Evolutionary conservation across 176 grass and related monocot species (phyloP), one percentile per base, ranked within the genome.

Genomic region (Ensete glaucum): DNA sequence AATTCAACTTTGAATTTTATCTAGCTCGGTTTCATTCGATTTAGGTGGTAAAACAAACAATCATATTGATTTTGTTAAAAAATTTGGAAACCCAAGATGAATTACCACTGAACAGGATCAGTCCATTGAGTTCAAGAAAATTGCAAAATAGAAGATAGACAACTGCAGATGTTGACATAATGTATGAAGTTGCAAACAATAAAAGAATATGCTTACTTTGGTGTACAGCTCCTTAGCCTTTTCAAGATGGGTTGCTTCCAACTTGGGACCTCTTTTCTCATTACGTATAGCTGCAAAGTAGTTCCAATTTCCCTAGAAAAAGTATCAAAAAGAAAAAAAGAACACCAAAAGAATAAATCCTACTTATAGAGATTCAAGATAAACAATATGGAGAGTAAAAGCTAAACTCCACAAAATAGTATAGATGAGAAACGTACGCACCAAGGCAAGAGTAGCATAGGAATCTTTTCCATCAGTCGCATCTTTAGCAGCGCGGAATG

Each of bases 211-310:
- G 6, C 79, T 70, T 88, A 91, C 93, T 78, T 55, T 90, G 9
- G 78, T 85, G 86, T 87, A 97, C 50, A 97, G 82, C 68, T 97
- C 93, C 88, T 93, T 97, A 71, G 93, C 90, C 88, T 97, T 97
- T 73, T 97, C 93, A 75, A 89, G 76, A 79, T 97, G 93, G 70
- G 85, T 90, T 72, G 90, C 87, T 85, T 97, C 93, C 74, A 97
- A 81, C 85, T 97, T 97, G 9, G 85, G 88, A 54, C 90, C 93
- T 73, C 92, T 97, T 88, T 97, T 97, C 82, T 97, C 93, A 73
- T 90, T 87, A 20, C 93, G 89, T 57, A 90, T 62, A 79, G 90
- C 93, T 72, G 93, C 93, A 83, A 90, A 97, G 77, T 97, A 97
- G 82, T 97, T 97, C 93, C 93, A 97, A 76, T 97, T 97, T 17